phyloP scores from a whole-genome alignment of 208 protist species.

The Trypanosomatidae sp. region DNA sequence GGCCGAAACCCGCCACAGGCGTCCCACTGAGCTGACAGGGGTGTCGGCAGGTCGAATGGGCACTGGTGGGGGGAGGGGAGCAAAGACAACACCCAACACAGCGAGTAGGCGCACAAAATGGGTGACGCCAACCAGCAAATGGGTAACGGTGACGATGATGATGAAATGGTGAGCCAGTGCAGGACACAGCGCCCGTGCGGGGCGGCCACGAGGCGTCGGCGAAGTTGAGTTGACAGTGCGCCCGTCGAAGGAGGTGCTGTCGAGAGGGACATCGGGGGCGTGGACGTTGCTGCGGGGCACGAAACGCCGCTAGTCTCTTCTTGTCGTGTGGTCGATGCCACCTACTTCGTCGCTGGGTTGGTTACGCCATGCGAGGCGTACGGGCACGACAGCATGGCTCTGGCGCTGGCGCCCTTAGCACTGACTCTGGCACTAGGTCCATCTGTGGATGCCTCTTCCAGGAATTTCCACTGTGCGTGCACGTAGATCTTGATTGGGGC shows the following conservation, averaged over 20 bases:
- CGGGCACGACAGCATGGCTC: not conserved
- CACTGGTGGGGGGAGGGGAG: slow-evolving; percentile 15
- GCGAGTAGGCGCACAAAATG: slow-evolving; percentile 54
- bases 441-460: not conserved
- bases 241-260: not conserved
- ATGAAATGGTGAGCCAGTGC: slow-evolving; percentile 27
- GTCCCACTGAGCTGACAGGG: slow-evolving; percentile 42
- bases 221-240: not conserved
- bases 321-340: not conserved
- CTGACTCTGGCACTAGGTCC: not conserved
- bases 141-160: slow-evolving; percentile 33
- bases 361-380: too few relatives aligned
- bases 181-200: slow-evolving; percentile 32
- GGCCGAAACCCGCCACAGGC: slow-evolving; percentile 41
- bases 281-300: not conserved
- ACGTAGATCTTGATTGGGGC: slow-evolving; percentile 55
- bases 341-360: not conserved
- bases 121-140: slow-evolving; percentile 38
- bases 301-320: not conserved
- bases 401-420: not conserved
- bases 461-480: slow-evolving; percentile 1
- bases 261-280: not conserved
- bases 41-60: slow-evolving; percentile 21
- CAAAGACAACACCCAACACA: slow-evolving; percentile 39
- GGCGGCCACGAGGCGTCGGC: slow-evolving; percentile 33